A percentile compares a stretch with the other conserved stretches of the same genome.
Evolutionary conservation across 1,284 basidiomycete species (phyloP).

Genomic region (Marasmius tenuissimus): DNA sequence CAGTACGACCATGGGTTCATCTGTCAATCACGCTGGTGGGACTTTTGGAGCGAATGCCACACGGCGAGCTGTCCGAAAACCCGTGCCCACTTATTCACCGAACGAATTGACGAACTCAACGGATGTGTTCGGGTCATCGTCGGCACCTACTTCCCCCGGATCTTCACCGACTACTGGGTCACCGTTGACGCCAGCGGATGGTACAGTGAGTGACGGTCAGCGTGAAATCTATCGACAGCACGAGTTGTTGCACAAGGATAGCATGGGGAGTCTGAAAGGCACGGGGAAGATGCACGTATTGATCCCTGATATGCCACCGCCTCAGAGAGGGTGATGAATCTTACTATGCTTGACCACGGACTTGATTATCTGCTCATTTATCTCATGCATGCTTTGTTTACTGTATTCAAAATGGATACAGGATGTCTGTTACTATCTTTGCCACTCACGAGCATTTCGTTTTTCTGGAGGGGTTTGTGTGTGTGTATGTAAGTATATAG

Average conservation of each 20-base stretch:
- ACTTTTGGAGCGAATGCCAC: neutral
- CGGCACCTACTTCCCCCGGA: neutral
- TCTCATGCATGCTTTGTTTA: neutral
- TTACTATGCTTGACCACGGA: neutral
- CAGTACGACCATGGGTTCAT: neutral
- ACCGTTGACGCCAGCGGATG: neutral
- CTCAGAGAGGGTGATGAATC: neutral
- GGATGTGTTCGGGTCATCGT: neutral
- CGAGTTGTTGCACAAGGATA: conserved; percentile 1
- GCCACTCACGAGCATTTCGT: no score
- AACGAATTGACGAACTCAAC: neutral
- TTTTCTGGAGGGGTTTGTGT: no score
- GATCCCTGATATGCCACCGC: neutral
- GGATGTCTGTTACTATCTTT: neutral
- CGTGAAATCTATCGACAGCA: neutral
- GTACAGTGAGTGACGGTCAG: neutral
- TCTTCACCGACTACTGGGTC: neutral
- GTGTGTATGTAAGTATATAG: no score
- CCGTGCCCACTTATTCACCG: neutral
- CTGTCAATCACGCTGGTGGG: neutral
- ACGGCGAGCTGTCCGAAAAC: neutral
- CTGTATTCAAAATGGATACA: neutral
- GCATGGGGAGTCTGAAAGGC: neutral
- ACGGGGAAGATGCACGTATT: neutral
- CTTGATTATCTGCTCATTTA: neutral